Conservation (phyloP, 2,329 filamentous ascomycete species). For the Colletotrichum sp. region DNA sequence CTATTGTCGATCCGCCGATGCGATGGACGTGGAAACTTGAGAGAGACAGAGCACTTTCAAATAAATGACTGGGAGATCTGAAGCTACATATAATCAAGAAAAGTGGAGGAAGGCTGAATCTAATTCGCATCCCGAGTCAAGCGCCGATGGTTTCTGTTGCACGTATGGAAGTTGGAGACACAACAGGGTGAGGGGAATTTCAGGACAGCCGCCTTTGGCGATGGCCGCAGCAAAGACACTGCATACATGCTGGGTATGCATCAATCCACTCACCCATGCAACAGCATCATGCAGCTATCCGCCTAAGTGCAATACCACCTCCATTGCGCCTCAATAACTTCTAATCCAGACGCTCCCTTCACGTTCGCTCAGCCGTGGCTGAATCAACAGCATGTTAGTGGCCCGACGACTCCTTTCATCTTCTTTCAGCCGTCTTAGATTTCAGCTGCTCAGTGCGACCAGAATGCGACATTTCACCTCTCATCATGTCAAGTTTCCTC, state of each 20-base stretch:
- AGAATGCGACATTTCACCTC: not conserved
- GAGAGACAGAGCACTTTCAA: not conserved
- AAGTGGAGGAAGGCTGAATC: not conserved
- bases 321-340: not conserved
- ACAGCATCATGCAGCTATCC: not conserved
- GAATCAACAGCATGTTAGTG: slow-evolving; percentile 6
- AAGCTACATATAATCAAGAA: not conserved
- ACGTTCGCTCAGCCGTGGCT: not conserved
- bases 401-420: not conserved
- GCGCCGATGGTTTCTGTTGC: not conserved
- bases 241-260: not conserved
- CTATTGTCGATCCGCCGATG: not conserved
- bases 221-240: not conserved
- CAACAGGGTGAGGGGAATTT: not conserved
- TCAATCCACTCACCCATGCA: not conserved
- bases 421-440: not conserved
- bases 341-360: not conserved
- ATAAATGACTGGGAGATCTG: not conserved
- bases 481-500: not conserved
- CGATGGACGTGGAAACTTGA: not conserved
- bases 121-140: not conserved
- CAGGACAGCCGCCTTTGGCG: not conserved
- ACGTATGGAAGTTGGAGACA: not conserved
- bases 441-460: not conserved
- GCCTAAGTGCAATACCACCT: not conserved